Evolutionary conservation across 2,329 filamentous ascomycete species (phyloP).

Genomic region (Apiospora sp.): DNA sequence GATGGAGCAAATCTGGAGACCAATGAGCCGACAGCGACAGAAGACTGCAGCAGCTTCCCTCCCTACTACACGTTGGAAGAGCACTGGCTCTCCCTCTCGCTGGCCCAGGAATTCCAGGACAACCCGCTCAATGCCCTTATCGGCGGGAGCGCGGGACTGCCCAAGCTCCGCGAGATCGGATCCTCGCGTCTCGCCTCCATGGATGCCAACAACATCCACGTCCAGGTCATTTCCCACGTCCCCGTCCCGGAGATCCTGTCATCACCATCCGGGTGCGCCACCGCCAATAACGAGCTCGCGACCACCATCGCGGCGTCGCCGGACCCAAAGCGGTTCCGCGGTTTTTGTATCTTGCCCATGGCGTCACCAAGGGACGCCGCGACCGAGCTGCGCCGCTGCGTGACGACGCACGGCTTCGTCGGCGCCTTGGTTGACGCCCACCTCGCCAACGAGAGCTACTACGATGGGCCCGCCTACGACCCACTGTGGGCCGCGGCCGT

Average conservation of each 20-base stretch:
- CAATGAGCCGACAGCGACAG: not conserved
- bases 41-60: not conserved
- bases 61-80: slow-evolving; percentile 21
- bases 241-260: slow-evolving; percentile 21
- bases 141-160: slow-evolving; percentile 22
- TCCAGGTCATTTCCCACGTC: slow-evolving; percentile 27
- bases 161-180: slow-evolving; percentile 24
- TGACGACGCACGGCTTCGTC: slow-evolving; percentile 16
- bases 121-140: slow-evolving; percentile 23
- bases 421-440: slow-evolving; percentile 25
- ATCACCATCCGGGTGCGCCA: slow-evolving; percentile 3
- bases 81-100: slow-evolving; percentile 24
- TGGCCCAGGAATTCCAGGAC: not conserved
- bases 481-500: slow-evolving; percentile 49
- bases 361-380: slow-evolving; percentile 21
- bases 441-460: slow-evolving; percentile 41
- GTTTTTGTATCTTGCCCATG: slow-evolving; percentile 26
- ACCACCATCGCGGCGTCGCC: slow-evolving; percentile 15
- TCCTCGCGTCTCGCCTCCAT: slow-evolving; percentile 23
- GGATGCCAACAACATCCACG: slow-evolving; percentile 20
- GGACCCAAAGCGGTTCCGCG: not conserved
- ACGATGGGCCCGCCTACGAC: slow-evolving; percentile 53
- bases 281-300: slow-evolving; percentile 26
- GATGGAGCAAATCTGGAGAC: not conserved
- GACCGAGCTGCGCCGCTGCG: slow-evolving; percentile 24